These are phyloP conservation scores for Salix suchowensis DNA, from an alignment of 345 rosid species.

Conservation along the genomic window DNA sequence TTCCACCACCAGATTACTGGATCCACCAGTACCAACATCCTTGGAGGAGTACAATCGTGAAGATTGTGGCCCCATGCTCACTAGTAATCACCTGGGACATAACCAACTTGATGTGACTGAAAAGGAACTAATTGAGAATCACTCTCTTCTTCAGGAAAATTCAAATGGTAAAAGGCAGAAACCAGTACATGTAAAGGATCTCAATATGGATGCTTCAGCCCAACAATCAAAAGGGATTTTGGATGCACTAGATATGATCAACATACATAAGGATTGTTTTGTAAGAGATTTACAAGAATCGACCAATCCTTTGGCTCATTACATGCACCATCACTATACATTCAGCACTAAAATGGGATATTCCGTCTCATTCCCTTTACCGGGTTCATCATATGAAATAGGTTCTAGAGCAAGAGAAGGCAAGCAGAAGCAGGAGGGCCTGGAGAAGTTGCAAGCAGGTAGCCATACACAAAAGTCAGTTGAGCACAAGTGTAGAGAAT, in stretches of 20 bases:
- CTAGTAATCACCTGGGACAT: not conserved
- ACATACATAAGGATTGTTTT: constrained; percentile 50
- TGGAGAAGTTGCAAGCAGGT: not conserved
- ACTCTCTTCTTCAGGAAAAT: constrained; percentile 14
- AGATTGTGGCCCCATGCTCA: constrained; percentile 3
- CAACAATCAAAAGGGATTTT: constrained; percentile 35
- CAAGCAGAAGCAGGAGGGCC: constrained; percentile 7
- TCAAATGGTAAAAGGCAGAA: constrained; percentile 19
- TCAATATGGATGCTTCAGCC: constrained; percentile 22
- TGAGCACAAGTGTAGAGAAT: constrained; percentile 12
- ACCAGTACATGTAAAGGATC: constrained; percentile 18
- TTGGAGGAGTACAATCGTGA: constrained; percentile 23
- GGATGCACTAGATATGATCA: constrained; percentile 51
- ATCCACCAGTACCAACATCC: constrained; percentile 26
- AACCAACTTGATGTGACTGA: constrained; percentile 22
- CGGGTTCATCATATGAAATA: constrained; percentile 14
- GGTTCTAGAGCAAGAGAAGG: constrained; percentile 10
- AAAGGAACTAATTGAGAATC: constrained; percentile 24
- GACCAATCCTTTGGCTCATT: constrained; percentile 47
- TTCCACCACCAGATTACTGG: constrained; percentile 21
- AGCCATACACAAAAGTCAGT: not conserved
- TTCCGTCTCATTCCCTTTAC: constrained; percentile 43
- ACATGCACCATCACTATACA: constrained; percentile 39
- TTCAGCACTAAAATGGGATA: constrained; percentile 25
- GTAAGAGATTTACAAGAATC: constrained; percentile 46